phyloP scores from a whole-genome alignment of 2,329 filamentous ascomycete genomes.

The Trichothecium roseum region DNA sequence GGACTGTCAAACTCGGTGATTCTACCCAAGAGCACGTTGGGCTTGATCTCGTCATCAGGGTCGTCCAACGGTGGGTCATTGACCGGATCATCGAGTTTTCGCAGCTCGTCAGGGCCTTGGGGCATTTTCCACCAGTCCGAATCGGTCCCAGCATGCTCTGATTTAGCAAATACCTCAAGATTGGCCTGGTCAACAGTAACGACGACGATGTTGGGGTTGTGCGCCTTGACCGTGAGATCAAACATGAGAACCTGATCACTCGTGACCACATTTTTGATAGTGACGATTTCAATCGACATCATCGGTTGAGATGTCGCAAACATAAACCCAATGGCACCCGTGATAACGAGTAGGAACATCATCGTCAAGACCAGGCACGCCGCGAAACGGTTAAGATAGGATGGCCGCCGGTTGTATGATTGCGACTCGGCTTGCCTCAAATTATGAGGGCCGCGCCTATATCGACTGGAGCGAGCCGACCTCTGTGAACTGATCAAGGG shows the following conservation, averaged over 20 bases:
- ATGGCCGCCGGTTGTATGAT: slow-evolving; percentile 50
- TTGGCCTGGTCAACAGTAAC: slow-evolving; percentile 81
- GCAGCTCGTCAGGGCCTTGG: slow-evolving; percentile 15
- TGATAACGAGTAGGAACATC: slow-evolving; percentile 69
- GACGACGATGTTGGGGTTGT: slow-evolving; percentile 88
- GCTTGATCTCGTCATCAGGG: slow-evolving; percentile 48
- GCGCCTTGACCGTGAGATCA: slow-evolving; percentile 75
- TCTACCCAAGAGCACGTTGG: slow-evolving; percentile 86
- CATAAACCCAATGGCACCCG: slow-evolving; percentile 80
- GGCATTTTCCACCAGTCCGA: slow-evolving; percentile 46
- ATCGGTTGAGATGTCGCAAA: slow-evolving; percentile 87
- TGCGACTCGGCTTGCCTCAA: slow-evolving; percentile 66
- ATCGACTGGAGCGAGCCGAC: slow-evolving; percentile 37
- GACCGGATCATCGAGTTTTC: slow-evolving; percentile 18
- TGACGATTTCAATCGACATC: slow-evolving; percentile 63
- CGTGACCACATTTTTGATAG: slow-evolving; percentile 81
- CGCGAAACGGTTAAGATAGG: slow-evolving; percentile 65
- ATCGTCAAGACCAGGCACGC: slow-evolving; percentile 78
- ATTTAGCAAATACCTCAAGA: slow-evolving; percentile 90
- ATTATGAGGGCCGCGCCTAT: slow-evolving; percentile 42
- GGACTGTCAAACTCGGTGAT: slow-evolving; percentile 82
- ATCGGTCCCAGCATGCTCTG: slow-evolving; percentile 69
- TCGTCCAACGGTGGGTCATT: slow-evolving; percentile 40
- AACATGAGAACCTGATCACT: slow-evolving; percentile 94
- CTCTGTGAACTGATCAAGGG: slow-evolving; percentile 53